Conservation (phyloP, 805 yeast genomes). For the Blastobotrys peoriensis region DNA sequence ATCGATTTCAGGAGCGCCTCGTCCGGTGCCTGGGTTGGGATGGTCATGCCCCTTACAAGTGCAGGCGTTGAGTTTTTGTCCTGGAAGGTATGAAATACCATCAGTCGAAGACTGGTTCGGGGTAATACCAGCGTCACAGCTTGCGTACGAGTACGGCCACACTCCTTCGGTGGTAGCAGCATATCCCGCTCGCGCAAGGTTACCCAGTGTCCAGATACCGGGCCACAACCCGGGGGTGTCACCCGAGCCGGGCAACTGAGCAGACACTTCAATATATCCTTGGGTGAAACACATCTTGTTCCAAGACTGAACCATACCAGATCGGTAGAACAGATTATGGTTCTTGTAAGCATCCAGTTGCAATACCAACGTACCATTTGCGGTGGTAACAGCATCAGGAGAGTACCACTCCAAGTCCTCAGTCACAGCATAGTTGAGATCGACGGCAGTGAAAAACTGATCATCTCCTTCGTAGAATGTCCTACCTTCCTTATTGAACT, state of each 20-base stretch:
- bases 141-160: slow-evolving; percentile 88
- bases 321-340: slow-evolving; percentile 74
- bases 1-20: slow-evolving; percentile 97
- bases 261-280: slow-evolving; percentile 72
- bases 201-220: slow-evolving; percentile 93
- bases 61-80: slow-evolving; percentile 72
- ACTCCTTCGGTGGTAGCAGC: slow-evolving; percentile 83
- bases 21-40: slow-evolving; percentile 80
- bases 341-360: slow-evolving; percentile 77
- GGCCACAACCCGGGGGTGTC: slow-evolving; percentile 87
- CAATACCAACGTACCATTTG: slow-evolving; percentile 61
- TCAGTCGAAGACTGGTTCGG: slow-evolving; percentile 88
- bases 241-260: slow-evolving; percentile 74
- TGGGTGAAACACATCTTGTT: slow-evolving; percentile 84
- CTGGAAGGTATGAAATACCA: slow-evolving; percentile 81
- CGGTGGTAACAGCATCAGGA: slow-evolving; percentile 82
- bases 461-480: slow-evolving; percentile 88
- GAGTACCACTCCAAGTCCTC: slow-evolving; percentile 90
- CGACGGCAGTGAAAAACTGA: slow-evolving; percentile 83
- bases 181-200: slow-evolving; percentile 87
- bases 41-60: slow-evolving; percentile 80
- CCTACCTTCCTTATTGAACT: slow-evolving; percentile 83
- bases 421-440: slow-evolving; percentile 81
- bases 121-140: slow-evolving; percentile 92
- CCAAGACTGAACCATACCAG: slow-evolving; percentile 93